phyloP scores from a whole-genome alignment of 768 basidiomycete species.

The Tephrocybe sp. region DNA sequence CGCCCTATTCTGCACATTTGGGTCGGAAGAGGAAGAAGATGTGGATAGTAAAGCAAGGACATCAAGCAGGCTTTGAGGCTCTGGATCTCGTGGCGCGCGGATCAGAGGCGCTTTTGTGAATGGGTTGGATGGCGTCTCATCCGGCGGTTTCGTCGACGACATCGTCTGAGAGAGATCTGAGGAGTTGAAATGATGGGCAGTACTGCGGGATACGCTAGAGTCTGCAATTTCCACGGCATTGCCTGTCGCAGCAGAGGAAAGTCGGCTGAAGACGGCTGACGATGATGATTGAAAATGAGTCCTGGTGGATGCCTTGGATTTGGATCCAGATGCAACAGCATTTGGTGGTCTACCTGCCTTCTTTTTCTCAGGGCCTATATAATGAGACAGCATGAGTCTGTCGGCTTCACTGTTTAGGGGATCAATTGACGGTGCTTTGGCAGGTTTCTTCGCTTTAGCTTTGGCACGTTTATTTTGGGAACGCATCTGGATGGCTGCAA shows the following conservation, averaged over 20 bases:
- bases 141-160: constrained; percentile 11
- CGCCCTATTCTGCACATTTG: constrained; percentile 19
- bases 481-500: constrained; percentile 19
- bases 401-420: constrained; percentile 35
- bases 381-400: constrained; percentile 36
- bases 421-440: constrained; percentile 7
- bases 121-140: constrained; percentile 17
- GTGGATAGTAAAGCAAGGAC: constrained; percentile 28
- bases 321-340: constrained; percentile 20
- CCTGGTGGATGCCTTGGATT: constrained; percentile 21
- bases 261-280: neutral
- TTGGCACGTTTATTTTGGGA: constrained; percentile 19
- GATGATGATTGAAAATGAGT: constrained; percentile 12
- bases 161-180: neutral
- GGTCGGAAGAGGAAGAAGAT: constrained; percentile 14
- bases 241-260: neutral
- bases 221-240: neutral
- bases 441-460: constrained; percentile 15
- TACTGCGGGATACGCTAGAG: neutral
- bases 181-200: neutral
- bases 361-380: constrained; percentile 46
- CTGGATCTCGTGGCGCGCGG: constrained; percentile 14
- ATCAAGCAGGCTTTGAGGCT: constrained; percentile 23
- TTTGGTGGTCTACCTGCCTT: constrained; percentile 35
- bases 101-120: constrained; percentile 23